Percentiles rank a stretch among this genome's conserved stretches.
These are phyloP conservation scores for Leishmania martiniquensis DNA, from an alignment of 208 protist genomes.

Conservation along the genomic window DNA sequence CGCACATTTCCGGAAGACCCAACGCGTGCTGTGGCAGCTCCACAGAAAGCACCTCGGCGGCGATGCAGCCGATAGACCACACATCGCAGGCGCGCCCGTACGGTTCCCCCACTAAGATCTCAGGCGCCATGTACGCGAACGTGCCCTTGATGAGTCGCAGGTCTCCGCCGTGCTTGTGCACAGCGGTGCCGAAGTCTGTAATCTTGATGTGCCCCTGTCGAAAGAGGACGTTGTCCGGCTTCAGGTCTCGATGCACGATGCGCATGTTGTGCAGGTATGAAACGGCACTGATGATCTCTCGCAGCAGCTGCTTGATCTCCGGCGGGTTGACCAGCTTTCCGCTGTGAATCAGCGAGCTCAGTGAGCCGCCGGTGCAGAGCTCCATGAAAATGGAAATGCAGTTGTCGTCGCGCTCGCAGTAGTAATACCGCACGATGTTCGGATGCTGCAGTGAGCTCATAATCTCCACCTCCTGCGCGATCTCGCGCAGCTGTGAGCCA, in stretches of 20 bases:
- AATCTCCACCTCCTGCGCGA: conserved; percentile 84
- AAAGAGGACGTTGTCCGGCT: conserved; percentile 88
- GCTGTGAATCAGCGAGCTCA: conserved; percentile 62
- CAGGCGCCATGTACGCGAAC: conserved; percentile 92
- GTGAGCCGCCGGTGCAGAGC: conserved; percentile 78
- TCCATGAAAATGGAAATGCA: conserved; percentile 93
- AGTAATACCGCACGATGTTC: conserved; percentile 87
- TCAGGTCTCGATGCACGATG: conserved; percentile 87
- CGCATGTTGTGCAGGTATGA: conserved; percentile 76
- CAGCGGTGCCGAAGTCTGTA: conserved; percentile 85
- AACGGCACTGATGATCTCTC: conserved; percentile 72
- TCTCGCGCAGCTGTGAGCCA: conserved; percentile 66
- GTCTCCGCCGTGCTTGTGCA: conserved; percentile 50
- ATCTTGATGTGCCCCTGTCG: conserved; percentile 68
- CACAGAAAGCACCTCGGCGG: conserved; percentile 85
- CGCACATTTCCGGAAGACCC: conserved; percentile 69
- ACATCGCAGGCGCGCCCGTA: conserved; percentile 95
- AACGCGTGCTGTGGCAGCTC: conserved; percentile 57
- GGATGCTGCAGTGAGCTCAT: conserved; percentile 82
- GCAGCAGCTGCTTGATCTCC: conserved; percentile 59
- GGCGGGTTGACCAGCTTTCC: conserved; percentile 41
- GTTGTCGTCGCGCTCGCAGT: conserved; percentile 76
- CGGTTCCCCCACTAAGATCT: conserved; percentile 85
- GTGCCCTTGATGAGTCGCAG: conserved; percentile 73
- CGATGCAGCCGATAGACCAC: conserved; percentile 95